Base-by-base conservation (phyloP, 2,329 filamentous ascomycete species). In the Pseudogymnoascus sp. region DNA sequence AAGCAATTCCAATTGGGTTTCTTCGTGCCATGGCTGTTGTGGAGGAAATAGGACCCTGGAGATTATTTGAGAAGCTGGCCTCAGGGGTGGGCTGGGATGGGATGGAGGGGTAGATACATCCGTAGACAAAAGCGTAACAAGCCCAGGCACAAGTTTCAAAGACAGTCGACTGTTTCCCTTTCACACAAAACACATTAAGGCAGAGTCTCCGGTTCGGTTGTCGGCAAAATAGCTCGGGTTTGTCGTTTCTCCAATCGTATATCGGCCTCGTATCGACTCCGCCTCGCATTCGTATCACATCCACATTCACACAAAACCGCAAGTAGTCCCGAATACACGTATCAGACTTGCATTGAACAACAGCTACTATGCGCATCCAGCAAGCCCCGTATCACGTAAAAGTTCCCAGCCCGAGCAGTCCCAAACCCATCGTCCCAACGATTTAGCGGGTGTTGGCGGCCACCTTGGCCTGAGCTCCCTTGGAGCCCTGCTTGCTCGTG, bases 401-500 rank as follows among this genome's bases (percentile, higher is more conserved):
- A 53, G n/a, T 56, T 63, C 62, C 59, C 46, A 62, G 9, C 56
- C 56, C 18, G 25, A 18, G 40, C 36, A 61, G 46, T 12, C 21
- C 65, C 67, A 67, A 67, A 61, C 66, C 65, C 64, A 68, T 62
- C 61, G 60, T 64, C 59, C 37, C 60, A 61, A 28, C 18, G 60
- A 60, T 73, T 90, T 91, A 96, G 82, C 92, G 92, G 82, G 85
- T 88, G 77, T 88, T 93, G 77, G 90, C 87, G 77, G 88, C 84
- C 74, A 91, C 88, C 89, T 97, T 97, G 77, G 83, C 80, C 73
- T 85, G 86, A 72, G 92, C 86, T 75, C 95, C 95, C 88, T 96
- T 96, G 71, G 91, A 88, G 76, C 91, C 92, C 86, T 96, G 91
- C 90, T 99, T 99, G 88, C 91, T 93, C 79, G 88, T 83, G 78